These are phyloP conservation scores for Globisporangium takayamanum DNA, from an alignment of 352 stramenopile genomes.

Conservation along the genomic window DNA sequence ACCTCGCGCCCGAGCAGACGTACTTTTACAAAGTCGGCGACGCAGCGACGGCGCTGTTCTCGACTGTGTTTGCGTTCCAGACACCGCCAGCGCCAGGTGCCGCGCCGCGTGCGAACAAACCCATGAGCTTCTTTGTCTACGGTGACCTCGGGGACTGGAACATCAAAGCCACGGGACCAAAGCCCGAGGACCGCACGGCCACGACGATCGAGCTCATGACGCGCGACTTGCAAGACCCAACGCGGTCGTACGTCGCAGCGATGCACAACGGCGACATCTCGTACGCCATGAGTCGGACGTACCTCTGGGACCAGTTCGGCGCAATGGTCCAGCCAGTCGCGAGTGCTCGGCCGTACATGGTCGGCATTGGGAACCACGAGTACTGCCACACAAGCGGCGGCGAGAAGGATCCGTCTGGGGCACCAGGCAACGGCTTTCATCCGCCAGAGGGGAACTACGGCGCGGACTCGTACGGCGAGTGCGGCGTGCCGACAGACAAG, in stretches of 20 bases:
- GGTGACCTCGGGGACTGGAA: constrained; percentile 50
- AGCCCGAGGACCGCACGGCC: constrained; percentile 15
- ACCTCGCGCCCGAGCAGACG: constrained; percentile 5
- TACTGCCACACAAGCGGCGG: constrained; percentile 51
- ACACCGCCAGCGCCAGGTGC: constrained; percentile 12
- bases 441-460: constrained; percentile 57
- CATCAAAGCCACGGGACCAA: constrained; percentile 8
- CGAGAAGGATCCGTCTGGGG: constrained; percentile 44
- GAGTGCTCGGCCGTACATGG: constrained; percentile 52
- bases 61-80: constrained; percentile 15
- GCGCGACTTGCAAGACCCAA: constrained; percentile 13
- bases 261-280: constrained; percentile 68
- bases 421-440: constrained; percentile 36
- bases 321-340: constrained; percentile 59
- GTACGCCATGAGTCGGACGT: constrained; percentile 48
- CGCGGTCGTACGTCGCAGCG: constrained; percentile 32
- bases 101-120: not conserved
- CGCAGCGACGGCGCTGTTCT: not conserved
- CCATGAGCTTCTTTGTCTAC: constrained; percentile 59
- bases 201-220: constrained; percentile 28
- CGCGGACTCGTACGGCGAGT: constrained; percentile 54
- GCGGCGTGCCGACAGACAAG: constrained; percentile 50
- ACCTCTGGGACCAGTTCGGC: constrained; percentile 69
- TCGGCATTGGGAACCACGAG: constrained; percentile 48
- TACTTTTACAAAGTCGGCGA: constrained; percentile 26